Evolutionary conservation across 2,329 filamentous ascomycete genomes (phyloP).

Genomic region (Leptographium radiaticola): DNA sequence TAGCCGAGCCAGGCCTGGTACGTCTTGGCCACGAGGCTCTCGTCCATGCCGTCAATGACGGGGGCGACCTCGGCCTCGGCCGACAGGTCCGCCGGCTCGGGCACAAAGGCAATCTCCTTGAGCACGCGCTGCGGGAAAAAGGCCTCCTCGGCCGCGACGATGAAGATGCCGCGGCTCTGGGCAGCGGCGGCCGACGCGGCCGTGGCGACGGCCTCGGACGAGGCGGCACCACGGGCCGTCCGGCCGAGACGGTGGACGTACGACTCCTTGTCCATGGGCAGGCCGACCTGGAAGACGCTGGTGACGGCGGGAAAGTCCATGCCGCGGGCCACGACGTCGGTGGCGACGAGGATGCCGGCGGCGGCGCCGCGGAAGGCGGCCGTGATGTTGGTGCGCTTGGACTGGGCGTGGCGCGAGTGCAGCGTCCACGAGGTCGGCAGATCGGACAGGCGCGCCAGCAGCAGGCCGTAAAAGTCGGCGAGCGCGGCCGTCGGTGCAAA

Average conservation of each 20-base stretch:
- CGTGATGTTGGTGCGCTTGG: constrained; percentile 41
- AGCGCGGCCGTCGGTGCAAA: constrained; percentile 54
- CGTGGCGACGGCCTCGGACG: constrained; percentile 46
- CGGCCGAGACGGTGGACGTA: constrained; percentile 58
- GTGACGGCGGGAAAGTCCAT: constrained; percentile 63
- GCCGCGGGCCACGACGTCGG: constrained; percentile 57
- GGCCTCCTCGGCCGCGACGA: constrained; percentile 39
- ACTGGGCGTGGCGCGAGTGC: constrained; percentile 38
- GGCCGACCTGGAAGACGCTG: constrained; percentile 50
- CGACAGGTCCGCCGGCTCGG: constrained; percentile 32
- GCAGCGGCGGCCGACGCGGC: constrained; percentile 28
- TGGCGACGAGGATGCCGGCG: constrained; percentile 47
- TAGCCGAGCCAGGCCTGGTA: constrained; percentile 47
- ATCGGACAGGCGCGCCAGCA: constrained; percentile 26
- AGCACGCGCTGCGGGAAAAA: constrained; percentile 36
- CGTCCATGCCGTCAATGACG: constrained; percentile 30
- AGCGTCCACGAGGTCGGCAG: constrained; percentile 31
- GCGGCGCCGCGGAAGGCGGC: constrained; percentile 44
- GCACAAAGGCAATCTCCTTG: constrained; percentile 39
- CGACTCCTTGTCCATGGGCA: constrained; percentile 45
- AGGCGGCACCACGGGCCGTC: constrained; percentile 48
- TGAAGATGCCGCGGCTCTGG: constrained; percentile 45
- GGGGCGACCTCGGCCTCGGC: constrained; percentile 22
- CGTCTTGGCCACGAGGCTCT: constrained; percentile 29
- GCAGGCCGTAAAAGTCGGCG: constrained; percentile 35